Evolutionary conservation across 805 yeast genomes (phyloP), one percentile per base, ranked within the genome.

Genomic region (Saturnispora silvae): DNA sequence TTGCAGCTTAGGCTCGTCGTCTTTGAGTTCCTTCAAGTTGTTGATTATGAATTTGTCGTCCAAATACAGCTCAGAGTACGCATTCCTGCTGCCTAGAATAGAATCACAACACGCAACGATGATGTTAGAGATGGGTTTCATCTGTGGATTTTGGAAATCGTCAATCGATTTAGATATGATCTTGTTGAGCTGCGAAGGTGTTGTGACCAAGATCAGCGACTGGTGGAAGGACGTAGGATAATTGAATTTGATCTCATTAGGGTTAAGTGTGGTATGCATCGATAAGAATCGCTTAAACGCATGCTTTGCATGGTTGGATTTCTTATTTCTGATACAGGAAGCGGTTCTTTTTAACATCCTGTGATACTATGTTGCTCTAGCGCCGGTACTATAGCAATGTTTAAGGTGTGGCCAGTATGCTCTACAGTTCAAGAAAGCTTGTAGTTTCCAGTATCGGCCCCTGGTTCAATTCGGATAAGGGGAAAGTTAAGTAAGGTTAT

Each of bases 21-120:
- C 42, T 40, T n/a, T 46, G 42, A 17, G 40, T 27, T 7, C 43
- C 33, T 38, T 43, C 29, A 34, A 24, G 40, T 43, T 28, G 3
- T 33, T 36, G 9, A 56, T 34, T 1, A 14, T n/a, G 2, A 54
- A 37, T 8, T 35, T 20, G 3, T 33, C 28, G n/a, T 45, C 42
- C 3, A 49, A 41, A 57, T 61, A 57, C 3, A 55, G 27, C 38
- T 54, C 54, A 4, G 57, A 46, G 7, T 50, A 32, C 3, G 49
- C 56, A 39, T 56, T 41, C 22, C 56, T 38, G 1, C 44, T 45
- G 6, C 43, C 43, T 14, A 48, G 35, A 4, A 58, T 46, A 1
- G 58, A 45, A 32, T 58, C 63, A 14, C 51, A 49, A 37, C 60
- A 53, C 1, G 48, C 47, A 16, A 43, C 47, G 5, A 51, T 35